Evolutionary conservation across 2,329 filamentous ascomycete species (phyloP), one percentile per base, ranked within the genome.

Genomic region (Hymenoscyphus fructigenus): DNA sequence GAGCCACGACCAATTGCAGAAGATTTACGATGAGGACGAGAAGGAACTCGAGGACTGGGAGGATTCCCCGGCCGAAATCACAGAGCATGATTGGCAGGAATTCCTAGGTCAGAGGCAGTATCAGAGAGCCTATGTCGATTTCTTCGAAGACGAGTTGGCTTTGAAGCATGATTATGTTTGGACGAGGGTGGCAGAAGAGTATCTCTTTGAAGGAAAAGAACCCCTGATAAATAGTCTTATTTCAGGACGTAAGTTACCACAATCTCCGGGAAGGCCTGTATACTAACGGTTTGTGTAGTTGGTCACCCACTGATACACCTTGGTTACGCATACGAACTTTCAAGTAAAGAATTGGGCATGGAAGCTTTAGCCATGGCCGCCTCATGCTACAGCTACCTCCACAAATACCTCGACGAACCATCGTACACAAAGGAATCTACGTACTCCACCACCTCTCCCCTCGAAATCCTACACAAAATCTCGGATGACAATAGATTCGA

Each of bases 241-340:
- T 62, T 84, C 88, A 56, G 92, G 92, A 62, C 84, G 92, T 95
- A 85, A 64, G 91, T 79, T 60, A 55, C 23, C 23, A 63, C 63
- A 76, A 80, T 61, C 69, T 38, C 47, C 5, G 38, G 32, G 5
- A 15, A 60, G 20, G 36, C 36, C 15, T 17, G 23, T 15, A 32
- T 61, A 36, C 64, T 70, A 36, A 69, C 53, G 44, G 14, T 3
- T 7, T 17, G 10, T 63, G 29, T 4, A 94, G 91, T 97, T 66
- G 94, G 90, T 20, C 92, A 97, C 73, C 91, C 94, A 1, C 81
- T 98, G n/a, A 95, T 98, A 65, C 95, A 98, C 73, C 84, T 99
- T 2, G 93, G 88, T n/a, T 97, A 96, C 75, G 95, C 93, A 10
- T 94, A 90, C 74, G 94, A 99, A 79, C 83, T 98, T 72, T 86